Evolutionary conservation across 139 green algal species (phyloP).

Genomic region (Bryopsis sp.): DNA sequence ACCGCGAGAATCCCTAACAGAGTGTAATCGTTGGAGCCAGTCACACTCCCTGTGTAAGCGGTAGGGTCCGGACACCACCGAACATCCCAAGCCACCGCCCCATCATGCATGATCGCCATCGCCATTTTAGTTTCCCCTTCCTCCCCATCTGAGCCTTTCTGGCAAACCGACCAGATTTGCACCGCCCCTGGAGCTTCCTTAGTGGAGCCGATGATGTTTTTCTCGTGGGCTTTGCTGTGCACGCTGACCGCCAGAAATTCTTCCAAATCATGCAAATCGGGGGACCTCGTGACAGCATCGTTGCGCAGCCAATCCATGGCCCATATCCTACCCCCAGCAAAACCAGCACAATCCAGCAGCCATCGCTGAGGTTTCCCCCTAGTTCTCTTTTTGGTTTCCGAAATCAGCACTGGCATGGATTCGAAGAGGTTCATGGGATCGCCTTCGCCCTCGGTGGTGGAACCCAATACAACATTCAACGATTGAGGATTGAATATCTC

Average conservation of each 20-base stretch:
- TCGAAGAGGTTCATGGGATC: too few relatives aligned
- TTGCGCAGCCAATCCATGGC: too few relatives aligned
- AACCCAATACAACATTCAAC: too few relatives aligned
- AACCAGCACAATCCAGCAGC: too few relatives aligned
- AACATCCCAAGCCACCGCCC: conserved; percentile 38
- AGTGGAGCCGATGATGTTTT: conserved; percentile 22
- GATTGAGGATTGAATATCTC: too few relatives aligned
- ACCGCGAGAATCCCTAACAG: conserved; percentile 45
- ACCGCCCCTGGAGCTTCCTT: conserved; percentile 26
- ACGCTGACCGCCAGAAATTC: conserved; percentile 36
- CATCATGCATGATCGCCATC: conserved; percentile 37
- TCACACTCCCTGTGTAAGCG: conserved; percentile 1
- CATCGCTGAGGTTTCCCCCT: too few relatives aligned
- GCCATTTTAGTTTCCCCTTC: conserved; percentile 5
- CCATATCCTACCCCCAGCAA: too few relatives aligned
- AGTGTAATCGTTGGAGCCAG: not conserved
- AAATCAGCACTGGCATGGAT: too few relatives aligned
- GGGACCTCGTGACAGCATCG: too few relatives aligned
- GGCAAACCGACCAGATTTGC: conserved; percentile 46
- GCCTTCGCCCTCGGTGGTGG: too few relatives aligned
- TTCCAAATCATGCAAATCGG: too few relatives aligned
- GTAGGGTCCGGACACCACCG: conserved; percentile 41
- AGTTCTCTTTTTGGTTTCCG: too few relatives aligned
- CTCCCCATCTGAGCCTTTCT: conserved; percentile 1
- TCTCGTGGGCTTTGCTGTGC: conserved; percentile 22